Evolutionary conservation across 148 eudicot species (phyloP).

Genomic region (Fagopyrum homotropicum): DNA sequence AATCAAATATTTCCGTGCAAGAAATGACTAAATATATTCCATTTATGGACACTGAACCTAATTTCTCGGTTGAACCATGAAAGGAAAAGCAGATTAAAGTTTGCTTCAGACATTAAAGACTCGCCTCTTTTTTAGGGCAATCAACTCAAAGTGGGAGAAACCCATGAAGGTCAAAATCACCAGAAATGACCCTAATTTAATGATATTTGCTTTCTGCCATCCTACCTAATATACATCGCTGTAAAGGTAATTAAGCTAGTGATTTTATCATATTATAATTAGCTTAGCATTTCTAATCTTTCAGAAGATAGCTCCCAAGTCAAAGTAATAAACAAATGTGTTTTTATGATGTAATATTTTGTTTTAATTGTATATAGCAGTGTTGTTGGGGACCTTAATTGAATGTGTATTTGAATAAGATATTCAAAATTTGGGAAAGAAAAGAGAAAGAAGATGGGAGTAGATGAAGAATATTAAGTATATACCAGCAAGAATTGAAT

Average conservation of each 20-base stretch:
- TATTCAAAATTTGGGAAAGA: neutral
- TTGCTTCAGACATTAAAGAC: neutral
- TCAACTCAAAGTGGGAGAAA: neutral
- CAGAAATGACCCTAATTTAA: neutral
- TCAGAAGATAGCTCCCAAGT: too few relatives aligned
- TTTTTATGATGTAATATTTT: too few relatives aligned
- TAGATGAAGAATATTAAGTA: constrained; percentile 7
- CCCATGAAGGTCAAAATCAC: neutral
- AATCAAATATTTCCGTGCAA: too few relatives aligned
- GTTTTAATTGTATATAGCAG: too few relatives aligned
- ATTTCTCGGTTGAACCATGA: neutral
- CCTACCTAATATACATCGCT: neutral
- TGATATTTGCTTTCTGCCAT: neutral
- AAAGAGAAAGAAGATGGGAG: neutral
- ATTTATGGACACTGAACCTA: neutral
- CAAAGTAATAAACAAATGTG: too few relatives aligned
- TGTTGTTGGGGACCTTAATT: neutral
- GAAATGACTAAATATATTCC: neutral
- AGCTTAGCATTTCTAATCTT: too few relatives aligned
- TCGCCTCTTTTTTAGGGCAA: neutral
- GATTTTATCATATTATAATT: neutral
- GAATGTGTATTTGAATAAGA: neutral
- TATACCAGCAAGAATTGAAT: neutral
- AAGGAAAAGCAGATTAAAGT: neutral
- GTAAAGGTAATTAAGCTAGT: neutral